Percentiles rank a stretch among this genome's conserved stretches.
Evolutionary conservation across 164 flowering plant genomes (phyloP).

Genomic region (Vitis vinifera): ASM3070453v1 NC_081809.1:24921501-24922000

Average conservation of each 20-base stretch:
- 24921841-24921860: slow-evolving; percentile 32
- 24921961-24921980: not conserved
- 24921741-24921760: slow-evolving; percentile 28
- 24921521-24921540: no score
- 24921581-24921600: slow-evolving; percentile 1
- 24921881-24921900: slow-evolving; percentile 27
- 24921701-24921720: slow-evolving; percentile 16
- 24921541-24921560: no score
- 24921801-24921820: slow-evolving; percentile 21
- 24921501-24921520: slow-evolving; percentile 11
- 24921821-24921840: slow-evolving; percentile 20
- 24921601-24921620: not conserved
- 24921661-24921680: not conserved
- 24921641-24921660: slow-evolving; percentile 18
- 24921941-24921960: slow-evolving; percentile 4
- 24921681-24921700: not conserved
- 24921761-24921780: slow-evolving; percentile 24
- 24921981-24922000: slow-evolving; percentile 10
- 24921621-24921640: slow-evolving; percentile 3
- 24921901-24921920: slow-evolving; percentile 31
- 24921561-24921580: slow-evolving; percentile 7
- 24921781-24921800: slow-evolving; percentile 33
- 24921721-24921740: slow-evolving; percentile 24
- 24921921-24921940: slow-evolving; percentile 32
- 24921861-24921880: slow-evolving; percentile 21